phyloP scores from a whole-genome alignment of 495 filamentous ascomycete genomes.

The Hypoxylon perforatum region DNA sequence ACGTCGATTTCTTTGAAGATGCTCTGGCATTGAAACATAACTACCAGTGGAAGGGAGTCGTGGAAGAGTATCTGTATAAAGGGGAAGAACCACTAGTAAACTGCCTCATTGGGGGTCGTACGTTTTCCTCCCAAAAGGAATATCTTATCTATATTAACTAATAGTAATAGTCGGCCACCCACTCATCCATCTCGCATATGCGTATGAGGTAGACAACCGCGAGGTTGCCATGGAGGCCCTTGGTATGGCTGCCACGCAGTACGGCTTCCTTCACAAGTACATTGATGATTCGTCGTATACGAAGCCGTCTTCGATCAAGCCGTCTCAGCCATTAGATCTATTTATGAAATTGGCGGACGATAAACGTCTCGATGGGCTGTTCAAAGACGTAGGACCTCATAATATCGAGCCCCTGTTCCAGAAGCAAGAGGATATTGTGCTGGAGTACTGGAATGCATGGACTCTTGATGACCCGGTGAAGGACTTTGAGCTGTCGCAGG shows the following conservation, averaged over 20 bases:
- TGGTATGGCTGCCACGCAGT: slow-evolving; percentile 73
- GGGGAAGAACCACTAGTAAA: slow-evolving; percentile 83
- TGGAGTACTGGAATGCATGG: slow-evolving; percentile 93
- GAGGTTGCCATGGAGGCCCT: slow-evolving; percentile 89
- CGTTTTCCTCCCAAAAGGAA: slow-evolving; percentile 46
- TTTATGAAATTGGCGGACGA: slow-evolving; percentile 69
- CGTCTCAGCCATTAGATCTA: slow-evolving; percentile 72
- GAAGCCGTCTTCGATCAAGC: slow-evolving; percentile 58
- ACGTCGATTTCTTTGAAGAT: slow-evolving; percentile 92
- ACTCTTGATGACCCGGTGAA: slow-evolving; percentile 68
- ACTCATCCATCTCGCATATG: slow-evolving; percentile 89
- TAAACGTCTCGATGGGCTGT: slow-evolving; percentile 67
- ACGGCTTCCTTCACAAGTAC: slow-evolving; percentile 82
- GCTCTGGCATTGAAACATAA: slow-evolving; percentile 73
- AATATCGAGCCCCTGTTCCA: slow-evolving; percentile 76
- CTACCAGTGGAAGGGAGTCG: slow-evolving; percentile 86
- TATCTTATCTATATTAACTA: slow-evolving; percentile 18
- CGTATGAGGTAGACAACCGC: slow-evolving; percentile 81
- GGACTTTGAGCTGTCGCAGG: slow-evolving; percentile 82
- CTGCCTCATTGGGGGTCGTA: slow-evolving; percentile 80
- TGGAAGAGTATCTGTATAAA: slow-evolving; percentile 78
- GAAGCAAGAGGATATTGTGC: slow-evolving; percentile 72
- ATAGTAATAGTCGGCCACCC: slow-evolving; percentile 78
- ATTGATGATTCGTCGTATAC: slow-evolving; percentile 76
- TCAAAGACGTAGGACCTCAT: slow-evolving; percentile 64